These are phyloP conservation scores for Funneliformis geosporum DNA, from an alignment of 192 early-diverging fungal species.

Conservation along the genomic window DNA sequence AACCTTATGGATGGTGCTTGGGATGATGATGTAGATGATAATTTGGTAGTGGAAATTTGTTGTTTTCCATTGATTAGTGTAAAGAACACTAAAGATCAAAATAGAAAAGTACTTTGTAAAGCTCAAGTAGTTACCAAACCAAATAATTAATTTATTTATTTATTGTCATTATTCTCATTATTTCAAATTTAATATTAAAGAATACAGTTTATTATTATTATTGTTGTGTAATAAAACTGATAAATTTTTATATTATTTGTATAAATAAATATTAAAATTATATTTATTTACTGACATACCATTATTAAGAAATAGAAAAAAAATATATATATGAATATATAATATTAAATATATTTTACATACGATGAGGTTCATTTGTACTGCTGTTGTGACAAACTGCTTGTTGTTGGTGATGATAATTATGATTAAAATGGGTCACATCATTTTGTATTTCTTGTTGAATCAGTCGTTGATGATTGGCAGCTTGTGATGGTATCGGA, in stretches of 20 bases:
- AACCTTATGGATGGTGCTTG: slow-evolving; percentile 21
- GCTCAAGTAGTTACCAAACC: slow-evolving; percentile 14
- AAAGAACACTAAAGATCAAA: neutral
- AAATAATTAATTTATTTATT: neutral
- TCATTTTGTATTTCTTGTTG: no score
- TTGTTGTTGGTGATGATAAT: no score
- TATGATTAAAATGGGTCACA: no score
- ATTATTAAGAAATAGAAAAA: no score
- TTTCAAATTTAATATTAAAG: neutral
- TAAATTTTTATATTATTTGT: neutral
- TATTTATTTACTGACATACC: no score
- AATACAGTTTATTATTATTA: neutral
- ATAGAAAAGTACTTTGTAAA: slow-evolving; percentile 19
- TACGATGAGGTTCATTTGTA: no score
- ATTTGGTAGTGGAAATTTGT: slow-evolving; percentile 34
- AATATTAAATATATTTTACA: no score
- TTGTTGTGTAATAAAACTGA: neutral
- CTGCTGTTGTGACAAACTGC: no score
- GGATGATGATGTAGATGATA: slow-evolving; percentile 16
- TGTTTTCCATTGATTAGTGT: slow-evolving; percentile 24
- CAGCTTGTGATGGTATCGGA: neutral
- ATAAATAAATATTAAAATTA: neutral
- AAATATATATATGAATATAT: no score
- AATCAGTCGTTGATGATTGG: neutral
- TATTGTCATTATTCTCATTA: neutral